These are phyloP conservation scores for Cladosporium velox DNA, from an alignment of 2,329 filamentous ascomycete species.

Conservation along the genomic window DNA sequence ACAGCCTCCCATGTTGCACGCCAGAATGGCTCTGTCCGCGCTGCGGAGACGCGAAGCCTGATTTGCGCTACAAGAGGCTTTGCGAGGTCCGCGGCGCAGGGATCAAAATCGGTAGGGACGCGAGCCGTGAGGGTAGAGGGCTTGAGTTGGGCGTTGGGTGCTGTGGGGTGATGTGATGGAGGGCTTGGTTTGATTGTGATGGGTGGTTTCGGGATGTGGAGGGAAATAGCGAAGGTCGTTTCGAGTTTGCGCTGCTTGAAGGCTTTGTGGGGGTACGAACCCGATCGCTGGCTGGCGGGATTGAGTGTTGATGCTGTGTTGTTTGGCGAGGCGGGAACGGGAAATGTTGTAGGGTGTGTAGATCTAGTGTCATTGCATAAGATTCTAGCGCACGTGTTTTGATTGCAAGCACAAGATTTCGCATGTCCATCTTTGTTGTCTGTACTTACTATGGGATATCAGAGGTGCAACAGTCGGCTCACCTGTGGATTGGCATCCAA, in stretches of 20 bases:
- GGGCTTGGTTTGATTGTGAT: neutral
- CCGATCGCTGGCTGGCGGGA: neutral
- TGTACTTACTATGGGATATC: neutral
- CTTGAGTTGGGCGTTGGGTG: conserved; percentile 22
- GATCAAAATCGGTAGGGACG: conserved; percentile 30
- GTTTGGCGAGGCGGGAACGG: neutral
- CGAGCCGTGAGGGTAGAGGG: conserved; percentile 30
- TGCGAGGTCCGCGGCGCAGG: conserved; percentile 32
- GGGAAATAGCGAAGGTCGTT: neutral
- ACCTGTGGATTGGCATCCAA: neutral
- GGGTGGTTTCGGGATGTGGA: conserved; percentile 14
- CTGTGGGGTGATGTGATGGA: conserved; percentile 26
- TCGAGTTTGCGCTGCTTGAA: neutral
- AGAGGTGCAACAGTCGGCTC: neutral
- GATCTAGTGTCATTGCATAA: neutral
- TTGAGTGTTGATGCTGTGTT: neutral
- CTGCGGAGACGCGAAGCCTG: conserved; percentile 33
- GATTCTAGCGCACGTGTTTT: neutral
- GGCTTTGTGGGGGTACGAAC: neutral
- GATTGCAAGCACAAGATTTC: neutral
- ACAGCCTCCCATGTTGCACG: conserved; percentile 26
- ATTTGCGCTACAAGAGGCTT: conserved; percentile 30
- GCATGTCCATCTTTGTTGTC: neutral
- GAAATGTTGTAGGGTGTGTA: neutral
- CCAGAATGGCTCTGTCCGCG: conserved; percentile 30